Base-by-base conservation (phyloP, 176 grass and related monocot species). In the Aegilops sharonensis region DNA sequence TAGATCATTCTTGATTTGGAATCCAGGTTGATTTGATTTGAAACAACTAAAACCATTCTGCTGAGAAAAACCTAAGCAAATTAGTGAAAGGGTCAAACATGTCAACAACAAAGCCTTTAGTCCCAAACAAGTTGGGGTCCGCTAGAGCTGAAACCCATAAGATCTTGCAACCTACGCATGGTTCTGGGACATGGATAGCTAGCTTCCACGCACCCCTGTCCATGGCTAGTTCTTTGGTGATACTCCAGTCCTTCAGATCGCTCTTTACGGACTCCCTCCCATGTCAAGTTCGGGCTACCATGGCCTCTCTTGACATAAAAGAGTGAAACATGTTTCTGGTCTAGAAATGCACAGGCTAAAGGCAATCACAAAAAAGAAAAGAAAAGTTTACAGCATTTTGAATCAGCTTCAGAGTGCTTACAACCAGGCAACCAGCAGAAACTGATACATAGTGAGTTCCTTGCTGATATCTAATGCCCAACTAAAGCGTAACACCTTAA, bases 21-120 rank as follows among this genome's bases (percentile, higher is more conserved):
- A 74, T 63, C 50, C 31, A 83, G 24, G 42, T 47, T 35, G 60
- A 72, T 77, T 54, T 73, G 34, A 82, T 87, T 54, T 87, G 74
- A 36, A 87, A 50, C 3, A 57, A 79, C 23, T n/a, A 64, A 72
- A 42, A 66, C 25, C 37, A 83, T 72, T 83, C 3, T 81, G 18
- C 29, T 68, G 15, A 40, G 24, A 65, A 39, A 56, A 66, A 13
- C 29, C 65, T 61, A 85, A 60, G 21, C 6, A 27, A 20, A 68
- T 37, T 18, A 78, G 42, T 11, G 48, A 76, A 50, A 75, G 13
- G 20, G 4, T 2, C 11, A 47, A 47, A 47, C 43, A 47, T 47
- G 43, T 47, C 11, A 4, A 47, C 43, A 47, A 12, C 11, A 47
- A 47, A 47, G 43, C 43, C 11, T 47, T 47, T 47, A 47, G 43